Conservation (phyloP, 2,329 filamentous ascomycete genomes). For the Trichoderma sp. region DNA sequence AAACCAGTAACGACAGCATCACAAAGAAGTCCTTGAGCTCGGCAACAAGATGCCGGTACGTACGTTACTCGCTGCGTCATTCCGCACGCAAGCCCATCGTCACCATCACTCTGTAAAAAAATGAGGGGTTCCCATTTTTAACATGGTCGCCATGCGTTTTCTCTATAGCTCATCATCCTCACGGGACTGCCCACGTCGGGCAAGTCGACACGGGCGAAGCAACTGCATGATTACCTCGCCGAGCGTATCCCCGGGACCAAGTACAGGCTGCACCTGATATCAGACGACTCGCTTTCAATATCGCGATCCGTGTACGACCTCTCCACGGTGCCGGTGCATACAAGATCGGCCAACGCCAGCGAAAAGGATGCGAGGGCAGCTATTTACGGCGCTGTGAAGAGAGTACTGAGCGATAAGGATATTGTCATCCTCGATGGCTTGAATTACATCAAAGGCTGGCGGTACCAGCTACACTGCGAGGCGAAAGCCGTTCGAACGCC, state of each 20-base stretch:
- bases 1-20: not conserved
- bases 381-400: constrained; percentile 76
- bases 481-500: constrained; percentile 77
- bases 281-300: constrained; percentile 70
- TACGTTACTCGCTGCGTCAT: constrained; percentile 14
- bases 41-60: constrained; percentile 25
- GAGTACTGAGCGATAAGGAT: constrained; percentile 68
- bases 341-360: constrained; percentile 69
- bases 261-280: constrained; percentile 72
- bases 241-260: constrained; percentile 53
- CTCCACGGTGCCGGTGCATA: constrained; percentile 57
- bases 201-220: constrained; percentile 65
- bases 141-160: not conserved
- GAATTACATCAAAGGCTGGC: constrained; percentile 90
- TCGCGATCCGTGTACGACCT: constrained; percentile 71
- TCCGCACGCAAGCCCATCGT: not conserved
- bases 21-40: not conserved
- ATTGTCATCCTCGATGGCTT: constrained; percentile 78
- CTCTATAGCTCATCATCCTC: constrained; percentile 62
- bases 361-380: constrained; percentile 82
- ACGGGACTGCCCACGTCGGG: constrained; percentile 68
- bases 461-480: constrained; percentile 84
- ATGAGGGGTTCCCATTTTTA: not conserved
- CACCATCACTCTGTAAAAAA: not conserved
- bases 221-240: constrained; percentile 66